Evolutionary conservation across 805 yeast genomes (phyloP).

Genomic region (Vanderwaltozyma verrucispora): DNA sequence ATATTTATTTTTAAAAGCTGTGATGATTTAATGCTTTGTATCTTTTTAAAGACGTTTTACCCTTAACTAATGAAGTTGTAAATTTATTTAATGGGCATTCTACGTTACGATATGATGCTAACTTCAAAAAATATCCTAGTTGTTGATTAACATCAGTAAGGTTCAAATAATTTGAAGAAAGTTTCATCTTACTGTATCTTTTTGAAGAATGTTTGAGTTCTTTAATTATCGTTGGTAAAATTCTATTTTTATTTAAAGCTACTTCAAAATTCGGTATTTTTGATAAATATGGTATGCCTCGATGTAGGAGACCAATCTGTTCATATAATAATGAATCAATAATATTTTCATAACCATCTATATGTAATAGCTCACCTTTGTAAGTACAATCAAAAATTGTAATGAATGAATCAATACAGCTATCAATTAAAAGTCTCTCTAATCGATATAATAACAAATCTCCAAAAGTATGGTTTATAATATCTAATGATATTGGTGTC

Average conservation of each 20-base stretch:
- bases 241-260: slow-evolving; percentile 25
- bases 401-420: slow-evolving; percentile 20
- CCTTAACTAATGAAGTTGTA: slow-evolving; percentile 36
- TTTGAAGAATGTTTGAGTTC: slow-evolving; percentile 30
- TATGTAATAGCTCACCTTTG: slow-evolving; percentile 12
- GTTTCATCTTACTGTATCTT: slow-evolving; percentile 38
- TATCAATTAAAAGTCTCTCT: slow-evolving; percentile 17
- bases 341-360: slow-evolving; percentile 4
- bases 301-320: slow-evolving; percentile 13
- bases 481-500: not conserved
- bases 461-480: slow-evolving; percentile 9
- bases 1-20: not conserved
- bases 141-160: slow-evolving; percentile 55
- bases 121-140: slow-evolving; percentile 51
- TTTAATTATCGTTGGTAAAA: slow-evolving; percentile 27
- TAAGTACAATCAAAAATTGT: slow-evolving; percentile 16
- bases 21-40: slow-evolving; percentile 15
- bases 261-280: slow-evolving; percentile 16
- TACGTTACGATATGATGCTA: slow-evolving; percentile 35
- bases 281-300: slow-evolving; percentile 11
- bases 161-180: slow-evolving; percentile 19
- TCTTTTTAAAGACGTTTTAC: slow-evolving; percentile 17
- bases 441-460: slow-evolving; percentile 15
- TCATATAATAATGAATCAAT: slow-evolving; percentile 14
- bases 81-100: slow-evolving; percentile 40